phyloP scores from a whole-genome alignment of 2,329 filamentous ascomycete genomes.

The Penicillium sp. region DNA sequence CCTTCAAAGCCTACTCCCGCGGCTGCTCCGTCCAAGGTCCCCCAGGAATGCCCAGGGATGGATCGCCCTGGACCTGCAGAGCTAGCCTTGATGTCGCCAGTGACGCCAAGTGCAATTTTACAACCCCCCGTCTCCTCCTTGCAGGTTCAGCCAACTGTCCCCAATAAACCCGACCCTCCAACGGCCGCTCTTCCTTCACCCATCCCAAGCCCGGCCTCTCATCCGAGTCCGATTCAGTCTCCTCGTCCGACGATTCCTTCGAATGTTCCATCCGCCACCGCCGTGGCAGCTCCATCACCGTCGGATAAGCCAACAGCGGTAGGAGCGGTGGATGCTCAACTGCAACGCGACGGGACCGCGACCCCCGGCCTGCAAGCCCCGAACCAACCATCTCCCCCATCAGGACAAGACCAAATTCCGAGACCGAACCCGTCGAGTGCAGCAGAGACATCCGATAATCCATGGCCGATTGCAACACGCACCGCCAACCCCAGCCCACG shows the following conservation, averaged over 20 bases:
- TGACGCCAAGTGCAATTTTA: constrained; percentile 20
- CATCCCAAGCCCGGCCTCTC: constrained; percentile 31
- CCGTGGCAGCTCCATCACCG: neutral
- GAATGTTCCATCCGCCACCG: neutral
- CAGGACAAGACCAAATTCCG: neutral
- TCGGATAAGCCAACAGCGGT: neutral
- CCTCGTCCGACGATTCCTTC: neutral
- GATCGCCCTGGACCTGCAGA: neutral
- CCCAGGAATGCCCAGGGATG: neutral
- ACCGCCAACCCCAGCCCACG: neutral
- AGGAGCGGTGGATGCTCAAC: neutral
- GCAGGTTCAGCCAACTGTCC: neutral
- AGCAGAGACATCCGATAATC: neutral
- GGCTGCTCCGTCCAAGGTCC: neutral
- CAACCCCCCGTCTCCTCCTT: constrained; percentile 4
- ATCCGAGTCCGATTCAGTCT: constrained; percentile 28
- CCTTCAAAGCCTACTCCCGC: neutral
- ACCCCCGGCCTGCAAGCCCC: neutral
- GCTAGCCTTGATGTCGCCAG: constrained; percentile 22
- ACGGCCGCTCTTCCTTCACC: constrained; percentile 32
- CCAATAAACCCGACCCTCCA: constrained; percentile 14
- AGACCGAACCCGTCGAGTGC: neutral
- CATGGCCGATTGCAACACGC: neutral
- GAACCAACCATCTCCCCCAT: neutral
- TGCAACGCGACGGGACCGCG: neutral